phyloP scores from a whole-genome alignment of 306 rosid species.

The Quercus alba region DNA sequence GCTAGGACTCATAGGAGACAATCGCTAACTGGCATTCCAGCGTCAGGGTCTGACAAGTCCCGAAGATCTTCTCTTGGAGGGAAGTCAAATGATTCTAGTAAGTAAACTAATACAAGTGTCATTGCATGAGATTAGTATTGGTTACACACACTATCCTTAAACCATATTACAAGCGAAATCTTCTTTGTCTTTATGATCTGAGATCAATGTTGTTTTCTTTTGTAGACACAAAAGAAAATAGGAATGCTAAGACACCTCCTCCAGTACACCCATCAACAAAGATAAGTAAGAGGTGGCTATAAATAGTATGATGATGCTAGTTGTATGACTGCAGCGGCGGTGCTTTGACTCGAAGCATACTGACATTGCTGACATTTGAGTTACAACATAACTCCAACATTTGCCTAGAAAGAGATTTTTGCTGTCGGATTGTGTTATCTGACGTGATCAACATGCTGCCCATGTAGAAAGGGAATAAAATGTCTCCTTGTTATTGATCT shows the following conservation, averaged over 20 bases:
- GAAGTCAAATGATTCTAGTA: slow-evolving; percentile 47
- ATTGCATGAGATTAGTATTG: no score
- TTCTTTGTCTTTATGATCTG: slow-evolving; percentile 2
- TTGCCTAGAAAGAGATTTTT: not conserved
- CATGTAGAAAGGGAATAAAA: not conserved
- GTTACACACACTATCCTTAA: not conserved
- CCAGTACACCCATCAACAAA: slow-evolving; percentile 45
- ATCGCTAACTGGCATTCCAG: slow-evolving; percentile 66
- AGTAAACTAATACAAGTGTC: slow-evolving; percentile 21
- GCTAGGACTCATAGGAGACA: slow-evolving; percentile 64
- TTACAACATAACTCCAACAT: not conserved
- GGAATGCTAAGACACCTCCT: slow-evolving; percentile 81
- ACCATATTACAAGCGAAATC: not conserved
- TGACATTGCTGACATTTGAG: slow-evolving; percentile 25
- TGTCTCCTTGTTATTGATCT: not conserved
- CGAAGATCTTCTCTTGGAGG: slow-evolving; percentile 85
- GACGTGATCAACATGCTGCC: not conserved
- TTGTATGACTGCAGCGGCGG: slow-evolving; percentile 9
- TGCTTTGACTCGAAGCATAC: slow-evolving; percentile 67
- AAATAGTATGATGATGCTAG: slow-evolving; percentile 1
- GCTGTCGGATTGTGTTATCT: not conserved
- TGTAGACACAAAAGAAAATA: slow-evolving; percentile 53
- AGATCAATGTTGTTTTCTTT: slow-evolving; percentile 2
- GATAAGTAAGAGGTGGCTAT: slow-evolving; percentile 50
- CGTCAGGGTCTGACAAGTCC: slow-evolving; percentile 38